Base-by-base conservation (phyloP, 192 early-diverging fungal species). In the Glomus cerebriforme region DNA sequence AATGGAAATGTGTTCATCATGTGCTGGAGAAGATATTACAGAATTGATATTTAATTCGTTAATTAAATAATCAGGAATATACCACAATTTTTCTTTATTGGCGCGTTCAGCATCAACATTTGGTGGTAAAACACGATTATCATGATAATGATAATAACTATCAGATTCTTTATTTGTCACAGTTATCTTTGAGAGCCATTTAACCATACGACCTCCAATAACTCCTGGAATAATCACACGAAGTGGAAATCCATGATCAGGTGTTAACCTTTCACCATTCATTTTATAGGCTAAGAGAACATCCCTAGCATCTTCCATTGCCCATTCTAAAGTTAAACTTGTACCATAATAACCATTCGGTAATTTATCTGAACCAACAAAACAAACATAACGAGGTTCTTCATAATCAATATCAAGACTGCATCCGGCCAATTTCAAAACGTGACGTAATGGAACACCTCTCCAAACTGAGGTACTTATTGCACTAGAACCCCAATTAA, bases 121-220 rank as follows among this genome's bases (percentile, higher is more conserved):
- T 17, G 95, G 92, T 26, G 95, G 95, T 35, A 96, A 84, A 26
- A 96, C 94, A 78, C 92, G 90, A 84, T 96, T 96, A 83, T 96
- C 95, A 35, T 86, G 85, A 75, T 89, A 88, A 79, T 96, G 95
- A 83, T 95, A 96, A 76, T 86, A 88, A 80, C 85, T 90, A 19
- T 79, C 79, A 17, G 93, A 92, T 79, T 91, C 89, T 27, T 79
- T 34, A 43, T 88, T 86, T 32, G 86, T 83, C 31, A 94, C 85
- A 15, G 81, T 87, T 32, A 96, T 86, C 59, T 83, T 85, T 66
- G 81, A 75, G 27, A 96, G 82, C 93, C 93, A 97, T 76, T 98
- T 98, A 81, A 97, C 93, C 78, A 85, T 92, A 43, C 96, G 89
- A 1, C 95, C 96, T 15, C 95, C 96, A 49, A 98, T 96, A 74